Percentiles rank a stretch among this genome's conserved stretches.
phyloP scores from a whole-genome alignment of 805 yeast genomes.

The Myxozyma udenii region DNA sequence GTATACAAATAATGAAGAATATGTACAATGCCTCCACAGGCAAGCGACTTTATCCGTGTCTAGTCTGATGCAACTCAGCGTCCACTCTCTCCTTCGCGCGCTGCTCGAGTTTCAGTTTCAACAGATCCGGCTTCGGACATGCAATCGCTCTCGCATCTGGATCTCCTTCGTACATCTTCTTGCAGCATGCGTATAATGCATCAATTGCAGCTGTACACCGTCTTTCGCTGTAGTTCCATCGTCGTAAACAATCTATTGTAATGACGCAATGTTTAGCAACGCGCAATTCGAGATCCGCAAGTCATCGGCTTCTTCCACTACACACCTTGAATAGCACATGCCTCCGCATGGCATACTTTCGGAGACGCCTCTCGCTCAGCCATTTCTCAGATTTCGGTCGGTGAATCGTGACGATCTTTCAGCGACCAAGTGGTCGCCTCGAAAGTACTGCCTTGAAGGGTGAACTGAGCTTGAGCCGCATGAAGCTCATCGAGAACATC shows the following conservation, averaged over 20 bases:
- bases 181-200: constrained; percentile 71
- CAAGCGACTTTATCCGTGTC: constrained; percentile 23
- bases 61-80: constrained; percentile 45
- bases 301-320: not conserved
- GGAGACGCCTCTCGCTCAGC: constrained; percentile 17
- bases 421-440: no score
- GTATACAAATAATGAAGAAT: no score
- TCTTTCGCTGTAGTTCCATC: constrained; percentile 64
- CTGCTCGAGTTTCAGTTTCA: constrained; percentile 64
- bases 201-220: constrained; percentile 70
- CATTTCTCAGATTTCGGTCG: not conserved
- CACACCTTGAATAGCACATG: constrained; percentile 75
- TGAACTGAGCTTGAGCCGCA: no score
- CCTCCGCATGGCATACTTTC: constrained; percentile 64
- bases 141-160: constrained; percentile 61
- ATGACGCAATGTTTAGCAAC: not conserved
- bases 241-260: constrained; percentile 57
- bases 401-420: no score
- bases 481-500: no score
- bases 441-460: no score
- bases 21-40: no score
- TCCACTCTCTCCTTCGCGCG: constrained; percentile 56
- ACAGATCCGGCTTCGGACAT: constrained; percentile 69
- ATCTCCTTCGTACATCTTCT: constrained; percentile 62
- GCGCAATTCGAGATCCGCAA: not conserved